Base-by-base conservation (phyloP, 495 filamentous ascomycete genomes). In the Penicillium waksmanii region DNA sequence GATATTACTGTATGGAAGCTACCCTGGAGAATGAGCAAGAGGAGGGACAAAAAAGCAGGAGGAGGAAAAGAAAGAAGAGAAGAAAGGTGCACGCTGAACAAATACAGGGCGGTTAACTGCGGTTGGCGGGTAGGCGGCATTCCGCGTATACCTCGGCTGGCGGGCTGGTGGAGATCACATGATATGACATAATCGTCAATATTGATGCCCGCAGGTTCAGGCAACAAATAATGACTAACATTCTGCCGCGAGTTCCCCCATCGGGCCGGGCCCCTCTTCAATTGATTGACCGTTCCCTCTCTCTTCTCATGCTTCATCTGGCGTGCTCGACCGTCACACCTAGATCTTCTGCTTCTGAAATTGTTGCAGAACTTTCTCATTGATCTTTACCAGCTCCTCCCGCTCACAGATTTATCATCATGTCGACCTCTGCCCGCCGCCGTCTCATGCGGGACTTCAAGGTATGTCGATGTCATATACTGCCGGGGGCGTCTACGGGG, bases 391-490 rank as follows among this genome's bases (percentile, higher is more conserved):
- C 40, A 51, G 47, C 17, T 49, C 38, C 19, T 44, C 55, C 17
- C 42, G 44, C 56, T 53, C 49, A 36, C 42, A 25, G 54, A 66
- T 58, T 62, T 59, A 64, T 62, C 63, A 64, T 68, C 31, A 97
- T 97, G 93, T 96, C 93, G 64, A 97, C 93, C 61, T 87, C 93
- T 64, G 93, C 93, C 57, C 91, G 93, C 66, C 91, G 93, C 67
- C 92, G 93, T 73, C 83, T 97, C 66, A 97, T 97, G 93, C 88
- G 93, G 65, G 93, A 97, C 80, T 97, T 97, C 83, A 97, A 96
- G 90, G 93, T 96, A 78, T 53, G 84, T 44, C 17, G 17, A 17
- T 44, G 17, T 18, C 8, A 17, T 17, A n/a, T 76, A 38, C 57
- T 13, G 17, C 48, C 27, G 4, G 23, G 25, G 19, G 51, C 49